Evolutionary conservation across 78 protist species (phyloP).

Genomic region (Dictyostelium intermedium): DNA sequence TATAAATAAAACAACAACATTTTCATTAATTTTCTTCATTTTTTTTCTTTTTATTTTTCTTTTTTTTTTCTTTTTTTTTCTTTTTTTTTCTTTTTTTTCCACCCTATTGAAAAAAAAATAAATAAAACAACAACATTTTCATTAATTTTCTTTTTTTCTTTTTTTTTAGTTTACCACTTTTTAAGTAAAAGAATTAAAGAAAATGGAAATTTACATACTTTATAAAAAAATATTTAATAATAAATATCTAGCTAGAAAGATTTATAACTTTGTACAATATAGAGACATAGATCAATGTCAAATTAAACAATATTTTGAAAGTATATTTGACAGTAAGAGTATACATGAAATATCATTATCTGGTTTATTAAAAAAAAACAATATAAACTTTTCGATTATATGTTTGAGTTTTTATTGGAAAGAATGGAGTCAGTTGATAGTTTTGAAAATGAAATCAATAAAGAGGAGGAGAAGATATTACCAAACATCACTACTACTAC

Average conservation of each 20-base stretch:
- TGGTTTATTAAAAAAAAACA: background rate
- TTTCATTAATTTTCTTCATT: too few species aligned
- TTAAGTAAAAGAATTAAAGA: too few species aligned
- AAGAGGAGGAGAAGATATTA: background rate
- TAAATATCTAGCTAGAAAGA: background rate
- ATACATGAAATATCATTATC: background rate
- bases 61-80: too few species aligned
- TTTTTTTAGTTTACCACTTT: too few species aligned
- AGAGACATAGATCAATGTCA: background rate
- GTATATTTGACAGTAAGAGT: background rate
- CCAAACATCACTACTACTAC: too few species aligned
- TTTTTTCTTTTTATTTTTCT: too few species aligned
- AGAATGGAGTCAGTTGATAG: background rate
- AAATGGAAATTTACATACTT: background rate
- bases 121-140: too few species aligned
- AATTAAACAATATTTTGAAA: background rate
- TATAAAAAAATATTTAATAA: background rate
- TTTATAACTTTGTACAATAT: background rate
- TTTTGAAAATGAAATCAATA: background rate
- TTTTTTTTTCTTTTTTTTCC: too few species aligned
- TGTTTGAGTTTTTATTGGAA: background rate
- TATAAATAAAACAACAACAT: too few species aligned
- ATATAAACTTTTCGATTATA: background rate
- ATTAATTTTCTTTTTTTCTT: too few species aligned
- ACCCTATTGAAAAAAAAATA: too few species aligned